Percentiles rank a stretch among this genome's conserved stretches.
These are phyloP conservation scores for Phytopythium helicoides DNA, from an alignment of 352 stramenopile genomes.

Conservation along the genomic window DNA sequence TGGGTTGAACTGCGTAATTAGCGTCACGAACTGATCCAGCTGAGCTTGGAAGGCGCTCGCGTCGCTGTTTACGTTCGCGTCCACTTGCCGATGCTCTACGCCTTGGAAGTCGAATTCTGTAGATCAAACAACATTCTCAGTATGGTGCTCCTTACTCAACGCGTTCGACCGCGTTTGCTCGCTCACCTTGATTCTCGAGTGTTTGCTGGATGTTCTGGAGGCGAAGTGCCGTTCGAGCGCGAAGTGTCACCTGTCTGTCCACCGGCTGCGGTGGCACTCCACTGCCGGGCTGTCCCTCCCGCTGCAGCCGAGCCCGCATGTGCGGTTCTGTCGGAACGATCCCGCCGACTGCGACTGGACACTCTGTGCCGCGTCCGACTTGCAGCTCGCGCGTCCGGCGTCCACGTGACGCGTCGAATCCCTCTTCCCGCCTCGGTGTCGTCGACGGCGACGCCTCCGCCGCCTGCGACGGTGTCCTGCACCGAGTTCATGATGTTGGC, in stretches of 20 bases:
- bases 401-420: constrained; percentile 1
- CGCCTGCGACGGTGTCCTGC: constrained; percentile 25
- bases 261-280: constrained; percentile 9
- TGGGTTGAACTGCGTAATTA: constrained; percentile 47
- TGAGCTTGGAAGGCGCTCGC: constrained; percentile 41
- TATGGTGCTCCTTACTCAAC: not conserved
- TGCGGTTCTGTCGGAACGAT: not conserved
- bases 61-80: constrained; percentile 9
- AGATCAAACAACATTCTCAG: not conserved
- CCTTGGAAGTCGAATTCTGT: constrained; percentile 7
- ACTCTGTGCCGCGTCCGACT: not conserved
- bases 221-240: constrained; percentile 26
- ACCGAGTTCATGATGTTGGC: constrained; percentile 66
- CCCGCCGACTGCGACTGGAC: constrained; percentile 4
- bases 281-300: not conserved
- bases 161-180: not conserved
- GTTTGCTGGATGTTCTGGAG: constrained; percentile 40
- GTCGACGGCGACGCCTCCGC: constrained; percentile 3
- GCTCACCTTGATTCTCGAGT: constrained; percentile 35
- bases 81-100: constrained; percentile 9
- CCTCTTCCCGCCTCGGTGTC: not conserved
- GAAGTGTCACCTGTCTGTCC: constrained; percentile 32
- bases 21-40: constrained; percentile 39
- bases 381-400: not conserved
- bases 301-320: not conserved